Evolutionary conservation across 2,329 filamentous ascomycete species (phyloP).

Genomic region (Biscogniauxia mediterranea): DNA sequence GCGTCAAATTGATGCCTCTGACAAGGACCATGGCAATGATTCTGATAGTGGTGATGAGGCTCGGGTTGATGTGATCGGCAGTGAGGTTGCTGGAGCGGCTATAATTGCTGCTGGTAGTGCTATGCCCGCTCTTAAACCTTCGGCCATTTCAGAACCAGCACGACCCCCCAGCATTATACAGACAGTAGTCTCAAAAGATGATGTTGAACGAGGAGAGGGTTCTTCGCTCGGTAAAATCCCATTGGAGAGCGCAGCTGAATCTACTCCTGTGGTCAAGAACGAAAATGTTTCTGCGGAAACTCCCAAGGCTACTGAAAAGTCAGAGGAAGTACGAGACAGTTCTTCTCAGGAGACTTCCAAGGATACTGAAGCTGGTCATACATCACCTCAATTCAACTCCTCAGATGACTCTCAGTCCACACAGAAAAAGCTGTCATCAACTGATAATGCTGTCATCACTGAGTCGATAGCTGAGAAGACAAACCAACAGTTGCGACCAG

Average conservation of each 20-base stretch:
- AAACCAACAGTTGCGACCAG: background rate
- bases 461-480: background rate
- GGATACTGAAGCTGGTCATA: background rate
- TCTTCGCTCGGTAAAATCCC: too few species aligned
- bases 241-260: too few species aligned
- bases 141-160: background rate
- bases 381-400: background rate
- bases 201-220: too few species aligned
- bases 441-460: background rate
- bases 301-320: background rate
- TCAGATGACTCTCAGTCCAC: background rate
- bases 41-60: background rate
- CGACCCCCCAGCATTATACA: background rate
- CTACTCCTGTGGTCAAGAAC: background rate
- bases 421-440: background rate
- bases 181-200: too few species aligned
- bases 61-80: conserved; percentile 1
- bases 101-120: conserved; percentile 7
- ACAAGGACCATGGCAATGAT: background rate
- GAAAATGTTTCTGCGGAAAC: background rate
- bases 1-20: background rate
- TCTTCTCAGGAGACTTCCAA: background rate
- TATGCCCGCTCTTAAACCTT: conserved; percentile 2
- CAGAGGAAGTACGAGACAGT: background rate
- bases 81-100: conserved; percentile 8